Evolutionary conservation across 2,329 filamentous ascomycete genomes (phyloP).

Genomic region (Lecanicillium sp.): DNA sequence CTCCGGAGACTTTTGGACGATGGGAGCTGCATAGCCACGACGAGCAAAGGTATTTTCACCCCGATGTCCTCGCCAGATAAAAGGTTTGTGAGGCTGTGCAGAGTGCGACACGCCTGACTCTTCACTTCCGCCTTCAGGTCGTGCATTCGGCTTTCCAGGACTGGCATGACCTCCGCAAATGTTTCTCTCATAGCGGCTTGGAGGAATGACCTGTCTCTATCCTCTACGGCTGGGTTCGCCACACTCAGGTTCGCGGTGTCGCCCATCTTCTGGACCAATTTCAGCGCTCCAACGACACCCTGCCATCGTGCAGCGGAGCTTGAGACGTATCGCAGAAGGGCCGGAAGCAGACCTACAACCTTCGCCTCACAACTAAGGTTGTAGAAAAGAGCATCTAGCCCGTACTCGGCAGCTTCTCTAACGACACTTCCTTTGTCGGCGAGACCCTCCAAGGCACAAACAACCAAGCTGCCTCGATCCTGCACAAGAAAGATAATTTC

Average conservation of each 20-base stretch:
- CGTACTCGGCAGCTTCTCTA: constrained; percentile 87
- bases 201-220: constrained; percentile 78
- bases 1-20: constrained; percentile 84
- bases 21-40: constrained; percentile 93
- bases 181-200: constrained; percentile 84
- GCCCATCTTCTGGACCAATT: constrained; percentile 84
- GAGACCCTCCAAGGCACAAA: constrained; percentile 71
- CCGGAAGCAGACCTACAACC: too few relatives aligned
- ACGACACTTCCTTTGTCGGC: constrained; percentile 86
- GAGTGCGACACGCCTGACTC: constrained; percentile 83
- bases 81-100: constrained; percentile 82
- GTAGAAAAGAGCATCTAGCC: constrained; percentile 78
- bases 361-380: constrained; percentile 73
- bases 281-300: constrained; percentile 83
- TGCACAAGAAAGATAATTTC: constrained; percentile 76
- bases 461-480: constrained; percentile 60
- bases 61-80: constrained; percentile 96
- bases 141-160: constrained; percentile 91
- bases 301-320: too few relatives aligned
- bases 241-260: constrained; percentile 84
- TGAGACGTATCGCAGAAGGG: too few relatives aligned
- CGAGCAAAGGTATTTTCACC: constrained; percentile 80
- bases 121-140: constrained; percentile 83
- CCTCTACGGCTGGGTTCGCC: constrained; percentile 71
- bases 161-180: constrained; percentile 77